Base-by-base conservation (phyloP, 371 early-diverging fungal genomes). In the Rhizopus sp. region DNA sequence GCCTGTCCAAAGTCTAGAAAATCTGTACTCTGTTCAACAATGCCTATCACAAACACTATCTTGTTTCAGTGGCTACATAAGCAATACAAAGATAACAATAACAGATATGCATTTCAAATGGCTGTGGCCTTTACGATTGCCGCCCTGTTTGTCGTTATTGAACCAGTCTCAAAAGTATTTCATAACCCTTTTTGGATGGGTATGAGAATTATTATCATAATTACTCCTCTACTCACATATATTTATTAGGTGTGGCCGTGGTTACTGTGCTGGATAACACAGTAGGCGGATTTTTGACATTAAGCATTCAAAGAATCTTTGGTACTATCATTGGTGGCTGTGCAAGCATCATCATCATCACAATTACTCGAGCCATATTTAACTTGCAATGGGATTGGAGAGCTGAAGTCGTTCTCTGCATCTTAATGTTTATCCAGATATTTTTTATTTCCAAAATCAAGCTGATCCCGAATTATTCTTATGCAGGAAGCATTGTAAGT, bases 401-500 rank as follows among this genome's bases (percentile, higher is more conserved):
- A 10, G 69, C 72, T n/a, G 52, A 42, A 4, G 57, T 72, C 1
- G 12, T 75, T 46, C 41, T 75, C 3, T 59, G 65, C 15, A 23
- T 47, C 29, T 37, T 72, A 3, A 65, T 70, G 64, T 72, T 67
- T 53, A 35, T 65, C 6, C 73, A 72, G 57, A 66, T 72, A 0
- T 72, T 75, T 44, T 62, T 61, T 35, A 70, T 75, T 40, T 60
- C 70, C 10, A 68, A 72, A 23, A 46, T 75, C 37, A 72, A 70
- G 15, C 49, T 64, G 23, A 54, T 56, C 35, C 73, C 73, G 7
- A 66, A 66, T 33, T 64, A 58, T 53, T 60, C 68, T 23, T 68
- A 68, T 53, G 70, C 70, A 30, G 72, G 76, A 30, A 64, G 66
- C 29, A 70, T 75, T 50, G 76, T 75, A 72, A 61, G 68, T 39